These are phyloP conservation scores for Rosellinia necatrix DNA, from an alignment of 2,329 filamentous ascomycete genomes.

Conservation along the genomic window DNA sequence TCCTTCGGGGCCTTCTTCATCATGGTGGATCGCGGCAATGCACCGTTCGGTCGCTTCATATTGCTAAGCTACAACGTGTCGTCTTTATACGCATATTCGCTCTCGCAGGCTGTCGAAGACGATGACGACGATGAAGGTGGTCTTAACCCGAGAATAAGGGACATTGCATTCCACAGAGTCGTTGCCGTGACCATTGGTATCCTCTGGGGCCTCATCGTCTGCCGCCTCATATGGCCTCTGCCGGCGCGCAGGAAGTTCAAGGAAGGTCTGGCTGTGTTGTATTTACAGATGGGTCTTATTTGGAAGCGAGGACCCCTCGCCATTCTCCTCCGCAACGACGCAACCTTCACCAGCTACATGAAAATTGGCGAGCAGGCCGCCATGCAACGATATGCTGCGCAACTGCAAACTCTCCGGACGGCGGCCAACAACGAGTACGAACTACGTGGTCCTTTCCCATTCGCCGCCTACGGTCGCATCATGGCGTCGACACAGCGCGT, in stretches of 20 bases:
- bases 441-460: constrained; percentile 83
- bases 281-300: constrained; percentile 91
- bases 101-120: constrained; percentile 78
- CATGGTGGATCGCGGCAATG: constrained; percentile 81
- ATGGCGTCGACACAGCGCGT: constrained; percentile 81
- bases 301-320: constrained; percentile 93
- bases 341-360: constrained; percentile 70
- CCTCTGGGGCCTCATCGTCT: constrained; percentile 90
- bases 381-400: constrained; percentile 78
- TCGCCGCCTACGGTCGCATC: constrained; percentile 72
- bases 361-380: constrained; percentile 85
- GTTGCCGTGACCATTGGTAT: constrained; percentile 85
- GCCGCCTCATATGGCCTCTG: constrained; percentile 90
- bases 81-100: constrained; percentile 89
- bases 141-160: constrained; percentile 78
- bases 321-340: constrained; percentile 66
- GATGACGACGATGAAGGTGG: constrained; percentile 90
- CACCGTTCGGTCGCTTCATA: constrained; percentile 90
- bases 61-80: constrained; percentile 96
- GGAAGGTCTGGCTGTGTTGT: constrained; percentile 86
- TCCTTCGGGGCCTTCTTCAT: constrained; percentile 86
- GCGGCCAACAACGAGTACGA: constrained; percentile 87
- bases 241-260: constrained; percentile 87
- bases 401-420: constrained; percentile 72
- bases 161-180: constrained; percentile 87